phyloP scores from a whole-genome alignment of 768 basidiomycete genomes.

The Cyathus striatus region DNA sequence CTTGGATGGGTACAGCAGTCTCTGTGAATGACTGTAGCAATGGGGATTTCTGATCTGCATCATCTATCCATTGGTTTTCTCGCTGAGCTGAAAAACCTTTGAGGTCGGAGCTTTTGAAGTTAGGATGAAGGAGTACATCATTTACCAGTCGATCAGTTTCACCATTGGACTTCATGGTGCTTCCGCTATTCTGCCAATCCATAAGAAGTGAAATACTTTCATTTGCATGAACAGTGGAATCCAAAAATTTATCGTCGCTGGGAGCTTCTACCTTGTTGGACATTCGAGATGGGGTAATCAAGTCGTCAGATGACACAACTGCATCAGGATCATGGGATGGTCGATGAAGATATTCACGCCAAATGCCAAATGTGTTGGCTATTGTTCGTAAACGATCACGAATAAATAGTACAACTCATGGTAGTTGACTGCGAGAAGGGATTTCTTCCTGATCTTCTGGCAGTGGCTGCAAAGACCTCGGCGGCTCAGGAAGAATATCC shows the following conservation, averaged over 20 bases:
- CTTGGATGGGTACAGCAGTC: constrained; percentile 10
- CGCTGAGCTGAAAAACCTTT: constrained; percentile 3
- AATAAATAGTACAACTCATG: constrained; percentile 10
- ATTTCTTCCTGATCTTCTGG: no score
- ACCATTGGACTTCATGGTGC: constrained; percentile 7
- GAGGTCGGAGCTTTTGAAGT: constrained; percentile 8
- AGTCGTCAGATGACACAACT: constrained; percentile 11
- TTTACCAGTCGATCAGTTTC: constrained; percentile 8
- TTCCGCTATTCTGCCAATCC: constrained; percentile 17
- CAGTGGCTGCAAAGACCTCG: no score
- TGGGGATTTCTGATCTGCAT: constrained; percentile 2
- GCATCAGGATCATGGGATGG: constrained; percentile 26
- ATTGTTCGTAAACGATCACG: constrained; percentile 12
- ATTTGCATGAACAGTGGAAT: neutral
- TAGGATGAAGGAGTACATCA: constrained; percentile 6
- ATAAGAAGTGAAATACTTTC: constrained; percentile 9
- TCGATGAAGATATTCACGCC: constrained; percentile 16
- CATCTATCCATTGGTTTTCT: constrained; percentile 8
- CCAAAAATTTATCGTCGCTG: constrained; percentile 5
- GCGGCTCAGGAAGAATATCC: no score
- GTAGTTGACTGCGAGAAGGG: no score
- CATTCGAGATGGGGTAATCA: neutral
- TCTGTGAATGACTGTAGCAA: constrained; percentile 5
- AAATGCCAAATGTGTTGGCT: constrained; percentile 17
- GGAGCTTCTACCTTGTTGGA: neutral